phyloP scores from a whole-genome alignment of 2,329 filamentous ascomycete species.

The Arthrinium puccinioides region DNA sequence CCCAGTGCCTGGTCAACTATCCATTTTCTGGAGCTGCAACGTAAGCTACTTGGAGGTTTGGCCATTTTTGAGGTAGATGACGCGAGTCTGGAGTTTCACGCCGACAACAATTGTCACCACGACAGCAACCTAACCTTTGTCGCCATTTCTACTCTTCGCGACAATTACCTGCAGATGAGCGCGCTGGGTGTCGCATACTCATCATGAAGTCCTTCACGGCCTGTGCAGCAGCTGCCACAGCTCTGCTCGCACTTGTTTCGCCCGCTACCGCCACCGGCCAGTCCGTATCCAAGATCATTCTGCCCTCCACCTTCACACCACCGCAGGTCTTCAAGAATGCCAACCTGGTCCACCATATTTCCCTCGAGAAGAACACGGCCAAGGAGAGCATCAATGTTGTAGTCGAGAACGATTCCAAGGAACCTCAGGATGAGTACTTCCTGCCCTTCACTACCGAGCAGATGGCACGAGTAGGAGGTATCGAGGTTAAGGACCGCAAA shows the following conservation, averaged over 20 bases:
- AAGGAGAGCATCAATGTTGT: conserved; percentile 91
- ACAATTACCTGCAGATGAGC: conserved; percentile 19
- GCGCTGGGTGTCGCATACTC: conserved; percentile 17
- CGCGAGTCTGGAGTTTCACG: too few relatives aligned
- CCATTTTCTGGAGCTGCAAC: conserved; percentile 3
- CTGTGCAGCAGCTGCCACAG: conserved; percentile 43
- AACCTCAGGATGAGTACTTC: conserved; percentile 84
- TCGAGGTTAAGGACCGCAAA: conserved; percentile 93
- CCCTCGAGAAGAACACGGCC: conserved; percentile 86
- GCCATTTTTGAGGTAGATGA: neutral
- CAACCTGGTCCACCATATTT: conserved; percentile 85
- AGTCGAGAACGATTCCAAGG: conserved; percentile 75
- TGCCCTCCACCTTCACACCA: conserved; percentile 67
- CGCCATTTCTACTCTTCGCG: conserved; percentile 8
- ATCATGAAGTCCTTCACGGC: conserved; percentile 35
- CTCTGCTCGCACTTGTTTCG: conserved; percentile 51
- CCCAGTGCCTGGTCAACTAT: too few relatives aligned
- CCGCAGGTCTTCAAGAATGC: conserved; percentile 89
- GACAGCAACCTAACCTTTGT: conserved; percentile 9
- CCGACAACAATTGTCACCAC: conserved; percentile 3
- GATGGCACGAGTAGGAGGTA: conserved; percentile 69
- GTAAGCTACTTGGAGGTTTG: conserved; percentile 1
- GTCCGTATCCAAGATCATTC: conserved; percentile 49
- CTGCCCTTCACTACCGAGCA: conserved; percentile 74
- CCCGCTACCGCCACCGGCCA: conserved; percentile 28